Percentiles rank a stretch among this genome's conserved stretches.
Evolutionary conservation across 2,329 filamentous ascomycete species (phyloP).

Genomic region (Pseudogymnoascus sp.): DNA sequence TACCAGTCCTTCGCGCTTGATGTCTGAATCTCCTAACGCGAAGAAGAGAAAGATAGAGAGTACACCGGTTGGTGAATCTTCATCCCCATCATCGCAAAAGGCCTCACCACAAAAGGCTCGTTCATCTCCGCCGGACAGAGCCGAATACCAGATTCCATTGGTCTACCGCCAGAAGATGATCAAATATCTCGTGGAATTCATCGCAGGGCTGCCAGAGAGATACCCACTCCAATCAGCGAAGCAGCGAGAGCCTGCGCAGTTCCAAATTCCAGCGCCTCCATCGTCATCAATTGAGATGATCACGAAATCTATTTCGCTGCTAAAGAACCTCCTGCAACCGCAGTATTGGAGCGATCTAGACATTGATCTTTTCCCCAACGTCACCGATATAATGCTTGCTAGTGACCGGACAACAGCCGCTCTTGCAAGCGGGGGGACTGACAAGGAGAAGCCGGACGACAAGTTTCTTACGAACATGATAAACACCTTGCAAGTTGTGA

Average conservation of each 20-base stretch:
- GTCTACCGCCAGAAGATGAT: slow-evolving; percentile 70
- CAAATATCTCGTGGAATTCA: slow-evolving; percentile 93
- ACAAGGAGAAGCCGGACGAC: slow-evolving; percentile 69
- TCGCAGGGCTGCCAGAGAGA: slow-evolving; percentile 79
- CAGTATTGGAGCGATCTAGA: slow-evolving; percentile 89
- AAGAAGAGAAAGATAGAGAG: slow-evolving; percentile 69
- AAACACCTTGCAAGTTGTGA: slow-evolving; percentile 87
- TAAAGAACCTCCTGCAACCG: slow-evolving; percentile 77
- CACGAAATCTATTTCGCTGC: slow-evolving; percentile 72
- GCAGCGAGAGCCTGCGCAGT: slow-evolving; percentile 44
- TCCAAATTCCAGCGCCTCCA: slow-evolving; percentile 41
- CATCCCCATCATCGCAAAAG: slow-evolving; percentile 47
- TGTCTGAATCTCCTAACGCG: slow-evolving; percentile 62
- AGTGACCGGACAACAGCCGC: slow-evolving; percentile 65
- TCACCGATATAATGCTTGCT: slow-evolving; percentile 76
- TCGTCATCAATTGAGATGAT: slow-evolving; percentile 66
- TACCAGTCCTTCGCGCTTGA: slow-evolving; percentile 34
- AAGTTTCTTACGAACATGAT: slow-evolving; percentile 82
- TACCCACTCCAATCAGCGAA: slow-evolving; percentile 69
- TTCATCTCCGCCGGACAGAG: slow-evolving; percentile 38
- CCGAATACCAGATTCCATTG: slow-evolving; percentile 61
- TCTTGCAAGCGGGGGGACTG: slow-evolving; percentile 40
- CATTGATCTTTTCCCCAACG: slow-evolving; percentile 82
- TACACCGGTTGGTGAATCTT: slow-evolving; percentile 40
- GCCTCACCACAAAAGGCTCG: slow-evolving; percentile 32